These are phyloP conservation scores for Acer yangbiense DNA, from an alignment of 345 rosid genomes.

Conservation along the genomic window DNA sequence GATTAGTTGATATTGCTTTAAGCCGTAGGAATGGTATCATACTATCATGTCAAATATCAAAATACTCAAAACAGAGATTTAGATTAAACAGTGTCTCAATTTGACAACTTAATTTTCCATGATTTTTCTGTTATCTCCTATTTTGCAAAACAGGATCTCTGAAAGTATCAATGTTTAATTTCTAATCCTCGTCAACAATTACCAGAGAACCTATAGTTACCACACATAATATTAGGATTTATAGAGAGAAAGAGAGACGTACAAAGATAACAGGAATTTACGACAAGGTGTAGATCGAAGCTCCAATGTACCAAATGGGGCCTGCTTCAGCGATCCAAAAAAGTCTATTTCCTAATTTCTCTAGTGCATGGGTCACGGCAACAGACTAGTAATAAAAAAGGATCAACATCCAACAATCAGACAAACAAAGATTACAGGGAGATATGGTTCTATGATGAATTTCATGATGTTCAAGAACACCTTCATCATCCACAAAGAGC, in stretches of 20 bases:
- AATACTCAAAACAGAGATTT: too few relatives aligned
- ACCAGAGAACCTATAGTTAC: neutral
- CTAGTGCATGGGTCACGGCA: neutral
- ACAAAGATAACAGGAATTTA: neutral
- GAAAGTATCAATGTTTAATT: too few relatives aligned
- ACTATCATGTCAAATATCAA: too few relatives aligned
- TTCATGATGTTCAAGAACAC: neutral
- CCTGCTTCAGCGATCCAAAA: neutral
- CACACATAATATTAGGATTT: neutral
- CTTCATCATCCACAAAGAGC: neutral
- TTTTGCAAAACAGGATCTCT: neutral
- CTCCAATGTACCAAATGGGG: neutral
- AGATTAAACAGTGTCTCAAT: too few relatives aligned
- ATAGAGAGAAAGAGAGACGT: neutral
- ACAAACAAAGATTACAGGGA: neutral
- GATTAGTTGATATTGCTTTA: too few relatives aligned
- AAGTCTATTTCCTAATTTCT: neutral
- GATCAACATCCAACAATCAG: conserved; percentile 4
- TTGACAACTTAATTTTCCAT: too few relatives aligned
- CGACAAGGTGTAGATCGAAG: neutral
- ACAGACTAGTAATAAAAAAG: neutral
- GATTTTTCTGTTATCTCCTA: too few relatives aligned
- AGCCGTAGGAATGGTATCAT: too few relatives aligned
- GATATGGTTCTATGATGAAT: neutral
- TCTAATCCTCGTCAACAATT: neutral